Evolutionary conservation across 345 rosid species (phyloP), one percentile per base, ranked within the genome.

Genomic region (Adansonia digitata): DNA sequence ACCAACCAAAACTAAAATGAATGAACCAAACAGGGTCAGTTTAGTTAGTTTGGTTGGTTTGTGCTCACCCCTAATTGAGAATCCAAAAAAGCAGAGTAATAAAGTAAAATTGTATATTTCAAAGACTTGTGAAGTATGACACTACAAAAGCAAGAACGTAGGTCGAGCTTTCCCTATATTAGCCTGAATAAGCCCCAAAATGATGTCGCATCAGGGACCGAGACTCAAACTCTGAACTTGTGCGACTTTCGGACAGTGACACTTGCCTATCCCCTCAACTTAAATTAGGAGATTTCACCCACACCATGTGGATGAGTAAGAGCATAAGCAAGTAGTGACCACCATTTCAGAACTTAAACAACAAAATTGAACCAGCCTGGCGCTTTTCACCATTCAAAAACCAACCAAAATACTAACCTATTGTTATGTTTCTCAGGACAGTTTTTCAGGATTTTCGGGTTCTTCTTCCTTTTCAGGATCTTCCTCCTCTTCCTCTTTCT

Each of bases 391-490:
- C 57, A 0, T 52, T 52, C 27, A 2, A 1, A 31, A 31, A 31
- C 48, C 13, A 43, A 43, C 48, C 51, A 31, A 51, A 69, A n/a
- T 27, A 64, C 74, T 83, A 83, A 68, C 40, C n/a, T n/a, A 65
- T 77, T 27, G 62, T n/a, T n/a, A n/a, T n/a, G n/a, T 57, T 57
- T 57, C 62, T 57, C 62, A 27, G 78, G 74, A 26, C 77, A 81
- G 79, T 24, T 83, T 73, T 20, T 81, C 84, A 1, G 85, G 74
- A 20, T 77, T 45, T 66, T 74, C 78, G 5, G 61, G 71, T 60
- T 85, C 80, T 52, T 83, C 85, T 75, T 86, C 88, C 55, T 87
- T 78, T 48, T 86, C 93, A 20, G 87, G 86, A 59, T 85, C 87
- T 59, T 88, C 89, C 79, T 84, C 89, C 79, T 89, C 89, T 78